phyloP scores from a whole-genome alignment of 2,329 filamentous ascomycete genomes.

The Microdochium bolleyi region DNA sequence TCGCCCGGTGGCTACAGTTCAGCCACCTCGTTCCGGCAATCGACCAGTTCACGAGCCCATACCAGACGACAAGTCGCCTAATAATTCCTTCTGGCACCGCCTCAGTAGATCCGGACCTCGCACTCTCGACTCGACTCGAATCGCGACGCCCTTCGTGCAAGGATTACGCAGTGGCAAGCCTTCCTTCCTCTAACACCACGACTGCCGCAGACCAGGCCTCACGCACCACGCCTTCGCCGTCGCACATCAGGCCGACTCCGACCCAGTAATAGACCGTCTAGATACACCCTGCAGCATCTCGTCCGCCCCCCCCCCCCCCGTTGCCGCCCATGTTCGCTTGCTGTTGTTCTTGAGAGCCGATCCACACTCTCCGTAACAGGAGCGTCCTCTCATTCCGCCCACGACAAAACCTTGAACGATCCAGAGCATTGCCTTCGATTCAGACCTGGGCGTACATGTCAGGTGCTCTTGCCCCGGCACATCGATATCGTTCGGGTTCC shows the following conservation, averaged over 20 bases:
- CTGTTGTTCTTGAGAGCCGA: neutral
- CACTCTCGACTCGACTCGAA: neutral
- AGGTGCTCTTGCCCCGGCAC: no score
- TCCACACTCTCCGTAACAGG: neutral
- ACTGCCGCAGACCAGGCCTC: no score
- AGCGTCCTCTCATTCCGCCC: neutral
- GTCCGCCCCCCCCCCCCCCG: neutral
- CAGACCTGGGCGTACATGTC: no score
- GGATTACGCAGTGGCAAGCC: no score
- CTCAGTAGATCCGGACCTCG: neutral
- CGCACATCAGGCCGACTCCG: neutral
- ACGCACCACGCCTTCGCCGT: no score
- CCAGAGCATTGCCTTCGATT: no score
- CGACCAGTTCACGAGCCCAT: neutral
- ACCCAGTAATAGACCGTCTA: neutral
- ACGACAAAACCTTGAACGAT: no score
- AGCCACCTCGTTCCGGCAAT: neutral
- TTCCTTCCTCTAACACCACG: no score
- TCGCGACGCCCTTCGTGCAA: neutral
- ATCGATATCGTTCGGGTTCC: no score
- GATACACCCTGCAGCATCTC: neutral
- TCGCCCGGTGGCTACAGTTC: neutral
- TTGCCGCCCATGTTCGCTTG: neutral
- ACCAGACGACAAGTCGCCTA: neutral
- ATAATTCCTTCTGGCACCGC: neutral